Evolutionary conservation across 2,329 filamentous ascomycete species (phyloP).

Genomic region (Colletotrichum sansevieriae): DNA sequence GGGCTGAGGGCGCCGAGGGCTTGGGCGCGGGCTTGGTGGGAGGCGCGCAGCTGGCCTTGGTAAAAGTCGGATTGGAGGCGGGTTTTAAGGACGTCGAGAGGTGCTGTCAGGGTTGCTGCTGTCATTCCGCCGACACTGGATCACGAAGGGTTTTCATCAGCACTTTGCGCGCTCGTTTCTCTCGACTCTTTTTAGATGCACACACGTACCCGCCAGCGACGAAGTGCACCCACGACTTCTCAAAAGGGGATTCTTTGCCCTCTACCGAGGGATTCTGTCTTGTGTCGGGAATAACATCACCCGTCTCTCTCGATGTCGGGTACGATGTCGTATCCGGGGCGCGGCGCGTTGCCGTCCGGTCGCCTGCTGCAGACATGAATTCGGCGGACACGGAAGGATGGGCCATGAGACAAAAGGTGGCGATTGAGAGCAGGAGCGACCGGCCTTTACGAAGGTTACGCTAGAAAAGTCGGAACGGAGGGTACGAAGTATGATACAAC

Average conservation of each 20-base stretch:
- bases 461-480: too few relatives aligned
- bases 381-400: constrained; percentile 47
- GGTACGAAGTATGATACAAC: too few relatives aligned
- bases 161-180: not conserved
- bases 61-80: constrained; percentile 95
- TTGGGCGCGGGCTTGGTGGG: constrained; percentile 71
- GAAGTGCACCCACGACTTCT: constrained; percentile 92
- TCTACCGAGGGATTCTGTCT: constrained; percentile 44
- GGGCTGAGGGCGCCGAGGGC: constrained; percentile 69
- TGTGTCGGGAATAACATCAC: constrained; percentile 65
- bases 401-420: constrained; percentile 47
- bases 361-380: constrained; percentile 50
- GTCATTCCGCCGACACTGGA: constrained; percentile 88
- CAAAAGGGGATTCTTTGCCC: constrained; percentile 62
- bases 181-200: constrained; percentile 23
- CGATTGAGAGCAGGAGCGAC: not conserved
- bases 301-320: constrained; percentile 69
- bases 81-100: constrained; percentile 94
- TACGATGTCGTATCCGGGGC: constrained; percentile 39
- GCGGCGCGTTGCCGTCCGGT: constrained; percentile 43
- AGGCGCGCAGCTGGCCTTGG: constrained; percentile 81
- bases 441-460: too few relatives aligned
- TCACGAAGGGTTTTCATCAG: constrained; percentile 21
- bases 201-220: constrained; percentile 84
- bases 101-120: constrained; percentile 90